phyloP scores from a whole-genome alignment of 176 grass and related monocot genomes.

The Tillandsia fasciculata region DNA sequence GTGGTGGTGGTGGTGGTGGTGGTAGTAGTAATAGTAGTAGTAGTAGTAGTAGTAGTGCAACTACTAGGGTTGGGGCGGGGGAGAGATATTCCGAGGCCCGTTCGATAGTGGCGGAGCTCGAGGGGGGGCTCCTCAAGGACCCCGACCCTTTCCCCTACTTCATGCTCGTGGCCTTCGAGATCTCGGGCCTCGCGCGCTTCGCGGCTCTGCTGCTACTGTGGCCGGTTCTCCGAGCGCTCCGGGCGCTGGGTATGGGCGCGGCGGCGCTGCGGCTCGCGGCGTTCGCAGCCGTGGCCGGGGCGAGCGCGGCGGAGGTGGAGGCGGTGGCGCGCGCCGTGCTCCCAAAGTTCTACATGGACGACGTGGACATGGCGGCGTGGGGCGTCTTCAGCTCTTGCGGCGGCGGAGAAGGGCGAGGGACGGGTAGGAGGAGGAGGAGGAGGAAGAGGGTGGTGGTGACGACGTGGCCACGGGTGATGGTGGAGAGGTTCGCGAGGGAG shows the following conservation, averaged over 20 bases:
- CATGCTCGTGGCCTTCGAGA: slow-evolving; percentile 84
- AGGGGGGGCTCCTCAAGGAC: slow-evolving; percentile 54
- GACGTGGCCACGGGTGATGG: slow-evolving; percentile 56
- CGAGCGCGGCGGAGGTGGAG: slow-evolving; percentile 45
- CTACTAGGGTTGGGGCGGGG: background rate
- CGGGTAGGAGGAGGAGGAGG: background rate
- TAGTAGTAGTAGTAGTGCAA: too few relatives aligned
- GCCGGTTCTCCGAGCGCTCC: slow-evolving; percentile 35
- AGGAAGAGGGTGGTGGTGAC: slow-evolving; percentile 45
- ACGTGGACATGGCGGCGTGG: slow-evolving; percentile 61
- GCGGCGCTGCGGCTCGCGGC: slow-evolving; percentile 25
- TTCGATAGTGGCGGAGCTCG: slow-evolving; percentile 61
- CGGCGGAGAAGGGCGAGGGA: too few relatives aligned
- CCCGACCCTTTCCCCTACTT: slow-evolving; percentile 51
- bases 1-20: too few relatives aligned
- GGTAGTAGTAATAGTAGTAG: too few relatives aligned
- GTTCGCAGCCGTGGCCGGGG: slow-evolving; percentile 36
- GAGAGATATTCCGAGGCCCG: background rate
- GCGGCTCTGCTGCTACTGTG: slow-evolving; percentile 46
- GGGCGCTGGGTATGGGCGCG: slow-evolving; percentile 18
- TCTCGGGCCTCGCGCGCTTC: slow-evolving; percentile 49
- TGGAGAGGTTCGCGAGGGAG: slow-evolving; percentile 63
- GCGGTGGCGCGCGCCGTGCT: slow-evolving; percentile 76
- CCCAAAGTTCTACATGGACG: slow-evolving; percentile 86
- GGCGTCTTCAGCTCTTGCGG: slow-evolving; percentile 30